Base-by-base conservation (phyloP, 2,329 filamentous ascomycete genomes). In the Claviceps monticola region DNA sequence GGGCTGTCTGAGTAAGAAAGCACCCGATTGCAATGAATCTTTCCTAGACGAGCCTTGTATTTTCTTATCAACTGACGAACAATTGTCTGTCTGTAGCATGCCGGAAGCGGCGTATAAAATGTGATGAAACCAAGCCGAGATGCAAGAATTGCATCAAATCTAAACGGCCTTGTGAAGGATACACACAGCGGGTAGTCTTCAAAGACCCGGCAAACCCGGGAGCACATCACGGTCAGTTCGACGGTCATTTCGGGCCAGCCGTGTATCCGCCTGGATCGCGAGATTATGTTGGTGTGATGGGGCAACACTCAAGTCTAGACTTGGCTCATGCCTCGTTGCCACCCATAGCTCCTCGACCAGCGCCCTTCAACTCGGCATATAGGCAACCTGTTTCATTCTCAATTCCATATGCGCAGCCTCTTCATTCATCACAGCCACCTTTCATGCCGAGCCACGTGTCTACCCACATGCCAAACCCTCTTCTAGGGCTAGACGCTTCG, bases 91-190 rank as follows among this genome's bases (percentile, higher is more conserved):
- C 6, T 63, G 45, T 34, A 90, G 86, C 93, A 53, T 98, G 93
- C 69, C 85, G 93, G 56, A 91, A 87, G 69, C 84, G 93, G 50
- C 86, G 93, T 56, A 97, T 98, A 68, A 98, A 97, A 69, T 98
- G 93, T 67, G 93, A 93, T 56, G 93, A 97, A 66, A 87, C 88
- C 61, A 79, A 84, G 48, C 88, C 88, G 26, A 84, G 78, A 29
- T 93, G 88, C 68, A 82, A 77, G 61, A 94, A 94, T 62, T 94
- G 88, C 68, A 81, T 86, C 70, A 93, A 91, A 63, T 91, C 86
- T 17, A 91, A 90, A 67, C 78, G 88, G 14, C 74, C 82, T 57
- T 94, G 88, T 64, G 86, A 93, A 66, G 88, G 88, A 50, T 93
- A 93, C 65, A 88, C 82, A 58, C 84, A 88, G 64, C 79, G 84